Conservation (phyloP, 805 yeast genomes). For the Komagataella mondaviorum region DNA sequence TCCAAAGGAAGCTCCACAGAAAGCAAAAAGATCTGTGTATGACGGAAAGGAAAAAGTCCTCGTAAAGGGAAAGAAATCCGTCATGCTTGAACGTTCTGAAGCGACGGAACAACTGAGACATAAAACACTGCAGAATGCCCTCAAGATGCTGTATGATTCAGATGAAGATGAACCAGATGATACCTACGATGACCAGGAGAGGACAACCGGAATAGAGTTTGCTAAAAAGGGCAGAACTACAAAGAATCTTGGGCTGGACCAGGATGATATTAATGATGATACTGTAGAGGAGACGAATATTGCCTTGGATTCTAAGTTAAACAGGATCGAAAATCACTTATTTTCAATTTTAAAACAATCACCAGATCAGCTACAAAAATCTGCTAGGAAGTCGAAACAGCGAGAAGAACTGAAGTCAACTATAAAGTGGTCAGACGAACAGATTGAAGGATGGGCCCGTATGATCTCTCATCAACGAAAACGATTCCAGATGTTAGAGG, state of each 20-base stretch:
- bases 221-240: conserved; percentile 2
- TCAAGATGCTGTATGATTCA: conserved; percentile 49
- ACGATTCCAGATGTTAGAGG: conserved; percentile 49
- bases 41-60: conserved; percentile 19
- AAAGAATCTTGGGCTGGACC: conserved; percentile 9
- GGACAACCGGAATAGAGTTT: conserved; percentile 14
- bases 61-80: conserved; percentile 19
- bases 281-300: conserved; percentile 5
- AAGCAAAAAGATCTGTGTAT: conserved; percentile 11
- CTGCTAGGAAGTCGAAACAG: conserved; percentile 32
- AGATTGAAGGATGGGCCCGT: conserved; percentile 86
- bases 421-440: conserved; percentile 75
- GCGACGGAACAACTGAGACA: conserved; percentile 33
- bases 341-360: conserved; percentile 44
- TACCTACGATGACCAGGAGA: conserved; percentile 47
- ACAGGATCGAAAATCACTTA: conserved; percentile 36
- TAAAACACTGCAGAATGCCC: conserved; percentile 40
- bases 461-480: conserved; percentile 57
- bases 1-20: not conserved
- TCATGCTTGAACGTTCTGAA: not conserved
- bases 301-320: conserved; percentile 16
- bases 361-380: conserved; percentile 31
- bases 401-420: conserved; percentile 37
- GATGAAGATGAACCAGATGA: conserved; percentile 87
- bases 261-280: conserved; percentile 7